Conservation (phyloP, 495 filamentous ascomycete genomes). For the Hyaloscypha bicolor region DNA sequence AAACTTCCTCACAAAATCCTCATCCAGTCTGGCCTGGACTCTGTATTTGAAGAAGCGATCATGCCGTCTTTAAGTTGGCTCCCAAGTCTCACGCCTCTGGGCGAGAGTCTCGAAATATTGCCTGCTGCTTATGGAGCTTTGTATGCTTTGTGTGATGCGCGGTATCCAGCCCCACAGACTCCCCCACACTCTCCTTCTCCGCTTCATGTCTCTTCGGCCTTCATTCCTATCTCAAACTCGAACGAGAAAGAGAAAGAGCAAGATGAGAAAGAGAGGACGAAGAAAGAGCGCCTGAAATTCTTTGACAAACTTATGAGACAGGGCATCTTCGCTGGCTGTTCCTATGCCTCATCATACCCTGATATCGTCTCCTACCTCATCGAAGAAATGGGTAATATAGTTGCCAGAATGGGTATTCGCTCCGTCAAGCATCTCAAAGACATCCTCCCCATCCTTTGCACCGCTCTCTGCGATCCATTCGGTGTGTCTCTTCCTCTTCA, state of each 20-base stretch:
- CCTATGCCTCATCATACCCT: slow-evolving; percentile 53
- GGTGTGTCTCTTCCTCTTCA: slow-evolving; percentile 21
- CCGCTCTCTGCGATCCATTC: slow-evolving; percentile 71
- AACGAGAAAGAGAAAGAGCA: slow-evolving; percentile 7
- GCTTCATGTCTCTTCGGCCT: slow-evolving; percentile 23
- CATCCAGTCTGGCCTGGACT: slow-evolving; percentile 69
- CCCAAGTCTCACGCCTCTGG: slow-evolving; percentile 75
- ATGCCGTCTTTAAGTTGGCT: slow-evolving; percentile 73
- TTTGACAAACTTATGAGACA: slow-evolving; percentile 58
- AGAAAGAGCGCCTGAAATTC: slow-evolving; percentile 18
- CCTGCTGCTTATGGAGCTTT: slow-evolving; percentile 68
- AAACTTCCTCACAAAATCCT: slow-evolving; percentile 61
- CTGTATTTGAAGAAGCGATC: slow-evolving; percentile 79
- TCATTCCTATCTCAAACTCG: neutral
- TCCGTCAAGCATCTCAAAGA: slow-evolving; percentile 76
- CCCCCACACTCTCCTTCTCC: neutral
- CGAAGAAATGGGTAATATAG: slow-evolving; percentile 50
- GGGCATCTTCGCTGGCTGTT: slow-evolving; percentile 56
- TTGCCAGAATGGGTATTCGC: slow-evolving; percentile 66
- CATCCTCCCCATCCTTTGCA: slow-evolving; percentile 67
- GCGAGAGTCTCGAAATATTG: slow-evolving; percentile 68
- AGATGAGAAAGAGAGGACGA: neutral
- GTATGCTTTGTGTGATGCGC: slow-evolving; percentile 55
- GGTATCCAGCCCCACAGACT: slow-evolving; percentile 20
- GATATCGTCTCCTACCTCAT: slow-evolving; percentile 60